phyloP scores from a whole-genome alignment of 306 rosid species.

The Trichosanthes cucumerina region DNA sequence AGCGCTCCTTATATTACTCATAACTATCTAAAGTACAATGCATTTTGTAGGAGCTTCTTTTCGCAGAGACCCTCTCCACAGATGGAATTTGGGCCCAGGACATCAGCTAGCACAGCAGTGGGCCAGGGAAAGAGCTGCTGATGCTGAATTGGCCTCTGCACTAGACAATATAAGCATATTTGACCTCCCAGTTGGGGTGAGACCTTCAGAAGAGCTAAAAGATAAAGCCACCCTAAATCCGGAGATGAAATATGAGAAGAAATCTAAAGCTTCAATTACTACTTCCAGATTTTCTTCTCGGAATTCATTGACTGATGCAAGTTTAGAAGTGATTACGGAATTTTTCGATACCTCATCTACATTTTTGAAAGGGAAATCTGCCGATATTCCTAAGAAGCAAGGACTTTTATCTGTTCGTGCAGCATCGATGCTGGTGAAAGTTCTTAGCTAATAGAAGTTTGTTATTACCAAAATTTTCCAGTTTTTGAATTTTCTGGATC shows the following conservation, averaged over 20 bases:
- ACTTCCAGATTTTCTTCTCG: constrained; percentile 28
- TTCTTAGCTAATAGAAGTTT: background rate
- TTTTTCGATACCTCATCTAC: constrained; percentile 45
- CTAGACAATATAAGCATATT: constrained; percentile 54
- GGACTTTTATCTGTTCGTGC: constrained; percentile 80
- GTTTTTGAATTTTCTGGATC: constrained; percentile 4
- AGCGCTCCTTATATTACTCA: constrained; percentile 8
- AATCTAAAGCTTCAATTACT: constrained; percentile 18
- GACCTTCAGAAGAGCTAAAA: constrained; percentile 53
- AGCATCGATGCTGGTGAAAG: constrained; percentile 85
- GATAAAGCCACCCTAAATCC: constrained; percentile 27
- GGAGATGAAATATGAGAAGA: constrained; percentile 31
- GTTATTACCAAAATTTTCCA: background rate
- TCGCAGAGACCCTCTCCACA: constrained; percentile 60
- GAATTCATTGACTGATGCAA: constrained; percentile 42
- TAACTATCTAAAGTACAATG: constrained; percentile 8
- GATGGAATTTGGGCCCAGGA: constrained; percentile 76
- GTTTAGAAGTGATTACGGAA: constrained; percentile 56
- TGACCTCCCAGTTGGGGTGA: constrained; percentile 87
- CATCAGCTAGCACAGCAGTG: constrained; percentile 71
- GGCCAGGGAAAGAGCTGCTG: constrained; percentile 65
- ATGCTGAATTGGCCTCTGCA: constrained; percentile 26
- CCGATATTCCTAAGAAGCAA: constrained; percentile 47
- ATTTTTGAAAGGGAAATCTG: constrained; percentile 43
- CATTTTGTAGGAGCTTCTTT: constrained; percentile 35